These are phyloP conservation scores for Cladochytrium tenue DNA, from an alignment of 371 early-diverging fungal genomes.

Conservation along the genomic window DNA sequence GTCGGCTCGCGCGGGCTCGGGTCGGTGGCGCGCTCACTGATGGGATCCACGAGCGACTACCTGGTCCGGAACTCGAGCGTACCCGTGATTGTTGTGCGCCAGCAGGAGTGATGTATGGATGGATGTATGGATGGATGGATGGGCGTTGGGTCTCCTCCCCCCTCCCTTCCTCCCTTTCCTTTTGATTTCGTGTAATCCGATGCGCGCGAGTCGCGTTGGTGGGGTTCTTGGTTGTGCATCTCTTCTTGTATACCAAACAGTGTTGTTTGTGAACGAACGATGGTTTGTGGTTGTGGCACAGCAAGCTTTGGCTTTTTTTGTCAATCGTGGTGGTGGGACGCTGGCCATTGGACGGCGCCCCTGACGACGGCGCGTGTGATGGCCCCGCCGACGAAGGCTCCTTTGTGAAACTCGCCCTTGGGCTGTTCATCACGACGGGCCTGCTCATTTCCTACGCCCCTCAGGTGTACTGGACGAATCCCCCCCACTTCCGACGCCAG, in stretches of 20 bases:
- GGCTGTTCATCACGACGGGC: conserved; percentile 37
- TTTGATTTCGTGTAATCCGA: too few relatives aligned
- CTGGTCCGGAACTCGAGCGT: conserved; percentile 36
- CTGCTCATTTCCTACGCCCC: conserved; percentile 43
- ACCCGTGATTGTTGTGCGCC: conserved; percentile 38
- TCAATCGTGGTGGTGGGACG: neutral
- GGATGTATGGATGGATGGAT: too few relatives aligned
- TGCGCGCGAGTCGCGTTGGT: too few relatives aligned
- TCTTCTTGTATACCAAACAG: too few relatives aligned
- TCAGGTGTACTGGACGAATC: conserved; percentile 27
- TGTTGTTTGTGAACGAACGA: too few relatives aligned
- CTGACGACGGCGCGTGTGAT: neutral
- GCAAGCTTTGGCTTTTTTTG: conserved; percentile 1
- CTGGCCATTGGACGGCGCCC: neutral
- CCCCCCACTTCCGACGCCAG: neutral
- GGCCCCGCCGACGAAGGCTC: neutral
- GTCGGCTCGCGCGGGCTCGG: neutral
- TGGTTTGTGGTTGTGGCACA: too few relatives aligned
- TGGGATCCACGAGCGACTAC: conserved; percentile 48
- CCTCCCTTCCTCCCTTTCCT: too few relatives aligned
- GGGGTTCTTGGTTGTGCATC: too few relatives aligned
- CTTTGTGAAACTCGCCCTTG: conserved; percentile 26
- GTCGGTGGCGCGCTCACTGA: conserved; percentile 19
- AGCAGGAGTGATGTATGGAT: too few relatives aligned
- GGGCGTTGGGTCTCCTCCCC: too few relatives aligned